Conservation (phyloP, 169 alveolate species). For the Cryptosporidium felis region DNA sequence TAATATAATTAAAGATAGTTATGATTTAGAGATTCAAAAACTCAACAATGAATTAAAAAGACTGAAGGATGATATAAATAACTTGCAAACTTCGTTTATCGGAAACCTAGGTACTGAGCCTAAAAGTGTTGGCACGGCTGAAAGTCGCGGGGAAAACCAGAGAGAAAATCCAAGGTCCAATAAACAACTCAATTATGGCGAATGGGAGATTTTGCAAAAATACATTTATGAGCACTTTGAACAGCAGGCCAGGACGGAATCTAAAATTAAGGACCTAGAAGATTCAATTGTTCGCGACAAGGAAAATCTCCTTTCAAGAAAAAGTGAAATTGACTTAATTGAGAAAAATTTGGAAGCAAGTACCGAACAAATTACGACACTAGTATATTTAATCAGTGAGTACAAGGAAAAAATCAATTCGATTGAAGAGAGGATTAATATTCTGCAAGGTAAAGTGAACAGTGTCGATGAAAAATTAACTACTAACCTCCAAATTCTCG, state of each 20-base stretch:
- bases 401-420: no score
- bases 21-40: slow-evolving; percentile 13
- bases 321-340: background rate
- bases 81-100: background rate
- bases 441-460: background rate
- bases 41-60: slow-evolving; percentile 27
- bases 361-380: slow-evolving; percentile 41
- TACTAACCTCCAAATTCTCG: slow-evolving; percentile 1
- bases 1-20: background rate
- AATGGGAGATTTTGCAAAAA: slow-evolving; percentile 34
- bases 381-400: slow-evolving; percentile 1
- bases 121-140: background rate
- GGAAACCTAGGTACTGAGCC: background rate
- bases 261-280: slow-evolving; percentile 45
- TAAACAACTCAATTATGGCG: background rate
- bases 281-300: background rate
- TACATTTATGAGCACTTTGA: slow-evolving; percentile 42
- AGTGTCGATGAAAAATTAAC: background rate
- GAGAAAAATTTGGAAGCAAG: slow-evolving; percentile 27
- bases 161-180: background rate
- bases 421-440: background rate
- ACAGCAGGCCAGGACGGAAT: slow-evolving; percentile 15
- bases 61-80: background rate
- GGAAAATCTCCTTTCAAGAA: background rate
- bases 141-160: background rate